These are phyloP conservation scores for Aspergillus sclerotialis DNA, from an alignment of 2,329 filamentous ascomycete species.

Conservation along the genomic window DNA sequence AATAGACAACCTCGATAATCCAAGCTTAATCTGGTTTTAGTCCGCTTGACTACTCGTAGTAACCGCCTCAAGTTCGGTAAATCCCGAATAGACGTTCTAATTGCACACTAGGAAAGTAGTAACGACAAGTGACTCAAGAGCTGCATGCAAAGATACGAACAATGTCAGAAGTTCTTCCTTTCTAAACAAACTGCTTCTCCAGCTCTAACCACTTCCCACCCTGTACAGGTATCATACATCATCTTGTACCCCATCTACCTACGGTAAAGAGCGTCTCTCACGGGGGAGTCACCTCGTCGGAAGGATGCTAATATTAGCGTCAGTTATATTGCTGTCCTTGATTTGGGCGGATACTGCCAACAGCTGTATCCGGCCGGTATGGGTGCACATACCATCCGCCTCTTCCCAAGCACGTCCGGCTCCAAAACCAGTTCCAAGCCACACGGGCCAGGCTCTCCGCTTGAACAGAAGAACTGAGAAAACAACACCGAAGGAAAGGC, in stretches of 20 bases:
- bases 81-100: too few relatives aligned
- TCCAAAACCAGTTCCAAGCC: constrained; percentile 88
- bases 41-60: too few relatives aligned
- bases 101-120: too few relatives aligned
- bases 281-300: constrained; percentile 35
- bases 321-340: too few relatives aligned
- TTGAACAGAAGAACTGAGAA: constrained; percentile 98
- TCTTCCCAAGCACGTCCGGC: constrained; percentile 96
- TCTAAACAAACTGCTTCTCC: constrained; percentile 11
- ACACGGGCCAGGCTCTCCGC: constrained; percentile 96
- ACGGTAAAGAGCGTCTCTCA: constrained; percentile 32
- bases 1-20: too few relatives aligned
- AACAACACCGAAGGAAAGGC: constrained; percentile 93
- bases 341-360: too few relatives aligned
- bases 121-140: too few relatives aligned
- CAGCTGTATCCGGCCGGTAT: too few relatives aligned
- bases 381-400: constrained; percentile 70
- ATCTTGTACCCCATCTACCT: constrained; percentile 18
- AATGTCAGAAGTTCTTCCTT: constrained; percentile 11
- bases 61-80: too few relatives aligned
- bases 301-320: constrained; percentile 33
- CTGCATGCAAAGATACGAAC: constrained; percentile 11
- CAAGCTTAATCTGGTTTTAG: too few relatives aligned
- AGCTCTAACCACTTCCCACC: constrained; percentile 12
- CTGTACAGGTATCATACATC: constrained; percentile 35